Percentiles rank a stretch among this genome's conserved stretches.
Conservation (phyloP, 2,329 filamentous ascomycete species). For the Alternaria sp. region DNA sequence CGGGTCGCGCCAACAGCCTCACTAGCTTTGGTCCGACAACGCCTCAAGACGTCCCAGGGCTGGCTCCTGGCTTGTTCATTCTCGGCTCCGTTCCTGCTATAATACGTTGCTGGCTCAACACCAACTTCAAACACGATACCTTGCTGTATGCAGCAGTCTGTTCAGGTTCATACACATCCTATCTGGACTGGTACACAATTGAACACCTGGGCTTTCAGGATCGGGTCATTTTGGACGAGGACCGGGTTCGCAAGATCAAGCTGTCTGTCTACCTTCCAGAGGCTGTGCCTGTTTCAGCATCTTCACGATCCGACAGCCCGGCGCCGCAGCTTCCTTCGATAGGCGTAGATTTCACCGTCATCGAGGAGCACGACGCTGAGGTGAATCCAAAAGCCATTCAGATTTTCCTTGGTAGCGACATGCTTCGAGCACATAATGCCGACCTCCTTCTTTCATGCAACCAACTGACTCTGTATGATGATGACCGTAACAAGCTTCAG, state of each 20-base stretch:
- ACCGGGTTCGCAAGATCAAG: conserved; percentile 72
- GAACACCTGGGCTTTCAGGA: conserved; percentile 74
- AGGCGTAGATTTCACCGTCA: conserved; percentile 77
- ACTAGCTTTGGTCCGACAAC: conserved; percentile 70
- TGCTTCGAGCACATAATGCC: conserved; percentile 82
- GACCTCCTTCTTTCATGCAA: conserved; percentile 94
- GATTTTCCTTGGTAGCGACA: conserved; percentile 89
- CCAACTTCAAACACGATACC: conserved; percentile 86
- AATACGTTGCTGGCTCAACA: conserved; percentile 92
- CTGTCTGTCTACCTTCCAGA: conserved; percentile 89
- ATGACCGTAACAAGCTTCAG: conserved; percentile 83
- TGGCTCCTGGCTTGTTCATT: conserved; percentile 83
- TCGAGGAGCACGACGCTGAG: conserved; percentile 60
- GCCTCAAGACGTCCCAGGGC: conserved; percentile 73
- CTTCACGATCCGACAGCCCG: conserved; percentile 74
- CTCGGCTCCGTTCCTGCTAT: conserved; percentile 91
- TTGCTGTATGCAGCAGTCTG: conserved; percentile 92
- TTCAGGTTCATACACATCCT: conserved; percentile 87
- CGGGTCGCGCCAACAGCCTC: conserved; percentile 84
- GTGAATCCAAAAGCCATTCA: conserved; percentile 70
- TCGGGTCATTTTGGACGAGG: conserved; percentile 68
- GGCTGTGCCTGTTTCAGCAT: conserved; percentile 79
- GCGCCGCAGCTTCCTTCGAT: conserved; percentile 82
- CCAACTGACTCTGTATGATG: conserved; percentile 83
- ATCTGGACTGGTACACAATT: conserved; percentile 76